Conservation (phyloP, 768 basidiomycete species). For the Cystofilobasidium capitatum region DNA sequence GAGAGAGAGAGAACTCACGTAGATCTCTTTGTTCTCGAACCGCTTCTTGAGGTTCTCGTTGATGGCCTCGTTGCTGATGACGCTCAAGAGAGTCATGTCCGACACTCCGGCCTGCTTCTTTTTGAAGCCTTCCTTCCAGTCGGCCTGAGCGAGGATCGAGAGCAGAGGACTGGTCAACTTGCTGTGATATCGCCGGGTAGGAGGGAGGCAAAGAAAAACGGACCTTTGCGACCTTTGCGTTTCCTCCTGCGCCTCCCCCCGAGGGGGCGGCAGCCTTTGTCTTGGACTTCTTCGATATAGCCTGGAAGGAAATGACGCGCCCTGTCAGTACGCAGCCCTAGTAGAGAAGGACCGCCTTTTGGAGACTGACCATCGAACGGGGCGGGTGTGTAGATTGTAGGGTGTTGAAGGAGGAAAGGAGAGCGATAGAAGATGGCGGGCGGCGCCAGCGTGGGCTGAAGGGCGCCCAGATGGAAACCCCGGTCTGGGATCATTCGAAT, state of each 20-base stretch:
- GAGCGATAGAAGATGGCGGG: conserved; percentile 1
- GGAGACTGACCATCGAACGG: too few species aligned
- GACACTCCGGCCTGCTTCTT: conserved; percentile 97
- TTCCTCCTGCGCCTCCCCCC: conserved; percentile 25
- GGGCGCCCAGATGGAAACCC: too few species aligned
- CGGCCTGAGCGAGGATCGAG: conserved; percentile 53
- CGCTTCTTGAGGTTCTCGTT: conserved; percentile 97
- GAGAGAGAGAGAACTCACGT: conserved; percentile 42
- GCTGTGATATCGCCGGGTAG: neutral
- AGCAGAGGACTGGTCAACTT: neutral
- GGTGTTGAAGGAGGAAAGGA: neutral
- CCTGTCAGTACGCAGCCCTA: neutral
- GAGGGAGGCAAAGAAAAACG: neutral
- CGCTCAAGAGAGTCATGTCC: conserved; percentile 95
- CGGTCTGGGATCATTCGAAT: too few species aligned
- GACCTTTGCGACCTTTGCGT: conserved; percentile 32
- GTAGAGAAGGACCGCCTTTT: neutral
- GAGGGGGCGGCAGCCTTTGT: conserved; percentile 38
- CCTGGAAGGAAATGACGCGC: conserved; percentile 26
- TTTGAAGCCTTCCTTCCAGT: conserved; percentile 99
- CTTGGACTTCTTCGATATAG: conserved; percentile 39
- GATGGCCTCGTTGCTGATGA: conserved; percentile 93
- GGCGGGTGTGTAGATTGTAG: too few species aligned
- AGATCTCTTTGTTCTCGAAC: conserved; percentile 90
- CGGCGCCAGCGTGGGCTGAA: too few species aligned